These are phyloP conservation scores for Pyropia haitanensis DNA, from an alignment of 23 red algal species.

Conservation along the genomic window DNA sequence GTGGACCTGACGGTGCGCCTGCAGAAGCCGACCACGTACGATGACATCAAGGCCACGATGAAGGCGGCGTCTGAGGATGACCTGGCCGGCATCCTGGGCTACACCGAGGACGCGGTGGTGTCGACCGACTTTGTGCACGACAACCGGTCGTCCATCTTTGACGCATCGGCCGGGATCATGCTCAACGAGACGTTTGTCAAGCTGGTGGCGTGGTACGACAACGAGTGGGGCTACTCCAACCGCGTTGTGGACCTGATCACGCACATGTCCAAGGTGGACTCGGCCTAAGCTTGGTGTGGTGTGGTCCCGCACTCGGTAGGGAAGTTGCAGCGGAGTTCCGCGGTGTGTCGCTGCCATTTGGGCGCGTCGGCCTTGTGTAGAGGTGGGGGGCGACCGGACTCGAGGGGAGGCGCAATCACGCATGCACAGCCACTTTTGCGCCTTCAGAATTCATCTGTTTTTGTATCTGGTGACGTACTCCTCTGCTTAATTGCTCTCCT, in stretches of 20 bases:
- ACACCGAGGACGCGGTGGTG: conserved; percentile 94
- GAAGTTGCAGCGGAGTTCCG: too few relatives aligned
- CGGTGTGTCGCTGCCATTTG: too few relatives aligned
- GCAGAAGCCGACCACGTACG: conserved; percentile 71
- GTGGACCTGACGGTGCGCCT: conserved; percentile 93
- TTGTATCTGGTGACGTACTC: too few relatives aligned
- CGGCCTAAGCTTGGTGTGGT: too few relatives aligned
- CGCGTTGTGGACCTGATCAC: conserved; percentile 95
- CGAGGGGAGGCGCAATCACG: too few relatives aligned
- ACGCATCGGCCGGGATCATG: conserved; percentile 96
- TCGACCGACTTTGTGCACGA: conserved; percentile 94
- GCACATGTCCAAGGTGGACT: conserved; percentile 80
- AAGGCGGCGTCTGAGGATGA: conserved; percentile 85
- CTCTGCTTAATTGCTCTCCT: too few relatives aligned
- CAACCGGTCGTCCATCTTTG: conserved; percentile 85
- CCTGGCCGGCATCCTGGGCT: conserved; percentile 87
- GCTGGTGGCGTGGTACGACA: conserved; percentile 97
- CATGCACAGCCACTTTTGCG: too few relatives aligned
- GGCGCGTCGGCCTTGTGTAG: too few relatives aligned
- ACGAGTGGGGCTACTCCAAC: conserved; percentile 97
- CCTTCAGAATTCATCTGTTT: too few relatives aligned
- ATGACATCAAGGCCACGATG: conserved; percentile 95
- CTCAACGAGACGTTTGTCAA: conserved; percentile 92
- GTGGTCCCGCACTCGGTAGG: too few relatives aligned
- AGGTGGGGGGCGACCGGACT: too few relatives aligned